Evolutionary conservation across 2,329 filamentous ascomycete genomes (phyloP).

Genomic region (Huntiella bhutanensis): DNA sequence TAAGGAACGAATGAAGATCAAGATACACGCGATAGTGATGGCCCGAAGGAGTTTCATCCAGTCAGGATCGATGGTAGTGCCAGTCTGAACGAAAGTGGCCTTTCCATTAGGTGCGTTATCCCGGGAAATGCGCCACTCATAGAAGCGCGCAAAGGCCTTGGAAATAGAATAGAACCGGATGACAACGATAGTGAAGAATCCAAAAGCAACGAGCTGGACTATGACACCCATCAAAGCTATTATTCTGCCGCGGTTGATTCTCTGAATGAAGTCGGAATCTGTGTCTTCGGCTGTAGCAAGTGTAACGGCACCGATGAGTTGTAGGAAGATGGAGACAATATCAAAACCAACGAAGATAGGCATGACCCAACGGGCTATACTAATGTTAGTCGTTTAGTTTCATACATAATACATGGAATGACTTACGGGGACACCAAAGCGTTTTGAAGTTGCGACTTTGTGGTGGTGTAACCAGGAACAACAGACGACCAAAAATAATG

Average conservation of each 20-base stretch:
- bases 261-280: conserved; percentile 17
- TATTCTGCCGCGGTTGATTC: conserved; percentile 17
- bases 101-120: background rate
- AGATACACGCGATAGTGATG: conserved; percentile 16
- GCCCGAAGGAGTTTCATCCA: conserved; percentile 22
- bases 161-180: conserved; percentile 28
- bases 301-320: conserved; percentile 22
- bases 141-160: background rate
- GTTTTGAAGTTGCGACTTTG: conserved; percentile 1
- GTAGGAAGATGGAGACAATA: conserved; percentile 21
- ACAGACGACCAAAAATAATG: conserved; percentile 13
- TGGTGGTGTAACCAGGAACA: conserved; percentile 6
- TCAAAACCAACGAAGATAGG: conserved; percentile 23
- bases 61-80: conserved; percentile 15
- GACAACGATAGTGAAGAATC: conserved; percentile 26
- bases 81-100: conserved; percentile 14
- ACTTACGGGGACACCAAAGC: conserved; percentile 7
- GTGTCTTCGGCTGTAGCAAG: conserved; percentile 20
- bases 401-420: background rate
- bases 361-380: conserved; percentile 14
- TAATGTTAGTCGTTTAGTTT: background rate
- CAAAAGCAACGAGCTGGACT: conserved; percentile 26
- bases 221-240: conserved; percentile 20
- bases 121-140: background rate
- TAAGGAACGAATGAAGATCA: conserved; percentile 18